Evolutionary conservation across 2,329 filamentous ascomycete genomes (phyloP), one percentile per base, ranked within the genome.

Genomic region (Fusarium robinianum): DNA sequence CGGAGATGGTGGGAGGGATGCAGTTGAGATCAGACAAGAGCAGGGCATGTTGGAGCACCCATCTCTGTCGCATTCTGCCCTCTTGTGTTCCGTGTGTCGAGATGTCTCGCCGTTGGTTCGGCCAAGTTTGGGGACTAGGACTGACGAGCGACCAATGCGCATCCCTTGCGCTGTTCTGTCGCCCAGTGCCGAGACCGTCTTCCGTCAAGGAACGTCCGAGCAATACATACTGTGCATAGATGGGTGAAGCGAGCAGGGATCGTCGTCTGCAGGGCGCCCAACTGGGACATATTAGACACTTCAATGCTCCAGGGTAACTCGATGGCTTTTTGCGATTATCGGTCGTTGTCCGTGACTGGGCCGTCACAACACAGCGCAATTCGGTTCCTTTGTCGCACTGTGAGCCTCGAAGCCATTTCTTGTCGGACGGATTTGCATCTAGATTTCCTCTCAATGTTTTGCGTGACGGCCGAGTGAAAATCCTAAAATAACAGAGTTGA

Each of bases 241-340:
- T 4, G 14, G 19, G 10, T 21, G 31, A 34, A 18, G 16, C 16
- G 17, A 30, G 19, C 43, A 41, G 22, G 35, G 49, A 46, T 48
- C 33, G 15, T 37, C 18, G 15, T 37, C 18, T 51, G 41, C 56
- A 56, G 22, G 40, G 27, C 41, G 40, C 57, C 41, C 30, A 41
- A 49, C 40, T 24, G 25, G 45, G 53, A 40, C 38, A 41, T 26
- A 25, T 38, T 38, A 46, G 30, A 35, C 43, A 51, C 30, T 29
- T 31, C 19, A 27, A 31, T 29, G 37, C 36, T 49, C 33, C 42
- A 53, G 46, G 46, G 51, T 57, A 34, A 33, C 25, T 23, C 19
- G 27, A 15, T 18, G 9, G 21, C 14, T 24, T 24, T n/a, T n/a
- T n/a, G n/a, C 30, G 29, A 39, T 39, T 41, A 26, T 29, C 22